Conservation (phyloP, 2,329 filamentous ascomycete species). For the Fusarium sp. region DNA sequence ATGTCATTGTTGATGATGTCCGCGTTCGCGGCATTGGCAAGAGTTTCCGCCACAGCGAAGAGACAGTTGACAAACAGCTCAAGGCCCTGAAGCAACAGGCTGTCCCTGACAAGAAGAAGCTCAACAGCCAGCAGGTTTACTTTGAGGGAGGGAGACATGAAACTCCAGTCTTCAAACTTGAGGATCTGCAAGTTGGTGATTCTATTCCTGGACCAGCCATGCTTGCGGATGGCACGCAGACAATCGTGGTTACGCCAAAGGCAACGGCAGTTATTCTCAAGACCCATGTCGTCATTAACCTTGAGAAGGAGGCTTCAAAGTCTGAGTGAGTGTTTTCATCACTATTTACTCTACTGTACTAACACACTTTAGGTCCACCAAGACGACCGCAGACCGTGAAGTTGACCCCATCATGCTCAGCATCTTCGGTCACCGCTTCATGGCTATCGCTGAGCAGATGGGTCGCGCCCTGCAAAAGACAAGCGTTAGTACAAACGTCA, state of each 20-base stretch:
- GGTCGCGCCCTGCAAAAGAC: conserved; percentile 83
- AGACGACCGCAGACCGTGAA: conserved; percentile 39
- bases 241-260: conserved; percentile 87
- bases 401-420: conserved; percentile 85
- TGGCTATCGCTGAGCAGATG: conserved; percentile 90
- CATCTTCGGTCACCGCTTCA: conserved; percentile 85
- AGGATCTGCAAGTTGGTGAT: conserved; percentile 78
- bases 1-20: conserved; percentile 92
- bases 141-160: conserved; percentile 84
- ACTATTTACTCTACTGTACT: not conserved
- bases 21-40: conserved; percentile 90
- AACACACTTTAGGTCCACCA: conserved; percentile 32
- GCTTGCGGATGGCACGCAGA: conserved; percentile 89
- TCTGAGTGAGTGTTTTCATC: conserved; percentile 44
- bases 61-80: conserved; percentile 87
- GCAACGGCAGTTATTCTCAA: conserved; percentile 82
- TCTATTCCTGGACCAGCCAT: conserved; percentile 84
- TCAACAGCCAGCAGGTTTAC: conserved; percentile 78
- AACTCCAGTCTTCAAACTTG: conserved; percentile 86
- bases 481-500: conserved; percentile 83
- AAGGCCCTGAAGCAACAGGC: conserved; percentile 73
- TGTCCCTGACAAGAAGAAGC: conserved; percentile 68
- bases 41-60: conserved; percentile 82
- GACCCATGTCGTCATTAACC: conserved; percentile 90
- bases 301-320: conserved; percentile 67